These are phyloP conservation scores for Mrakia blollopis DNA, from an alignment of 768 basidiomycete genomes.

Conservation along the genomic window DNA sequence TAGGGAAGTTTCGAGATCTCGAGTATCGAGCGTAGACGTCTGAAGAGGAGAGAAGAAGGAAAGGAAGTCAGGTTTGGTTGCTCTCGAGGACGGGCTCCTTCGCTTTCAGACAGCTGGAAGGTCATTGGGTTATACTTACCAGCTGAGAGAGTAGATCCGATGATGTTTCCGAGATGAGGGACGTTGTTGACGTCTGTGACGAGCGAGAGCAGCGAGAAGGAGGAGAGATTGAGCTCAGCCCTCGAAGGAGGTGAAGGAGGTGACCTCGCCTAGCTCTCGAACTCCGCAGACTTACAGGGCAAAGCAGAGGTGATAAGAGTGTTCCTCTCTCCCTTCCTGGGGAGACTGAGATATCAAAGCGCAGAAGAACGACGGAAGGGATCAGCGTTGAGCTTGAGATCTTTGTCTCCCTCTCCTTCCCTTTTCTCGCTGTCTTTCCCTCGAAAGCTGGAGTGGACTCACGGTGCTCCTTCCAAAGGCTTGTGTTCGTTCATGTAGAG, in stretches of 20 bases:
- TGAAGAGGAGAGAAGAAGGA: neutral
- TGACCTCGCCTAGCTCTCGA: slow-evolving; percentile 46
- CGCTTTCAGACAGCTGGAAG: no score
- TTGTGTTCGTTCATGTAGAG: slow-evolving; percentile 34
- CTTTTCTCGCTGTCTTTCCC: neutral
- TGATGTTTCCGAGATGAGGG: slow-evolving; percentile 89
- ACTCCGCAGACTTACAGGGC: slow-evolving; percentile 49
- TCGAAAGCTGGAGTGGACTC: neutral
- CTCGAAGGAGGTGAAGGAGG: neutral
- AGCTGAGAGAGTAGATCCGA: slow-evolving; percentile 92
- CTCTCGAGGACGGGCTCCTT: neutral
- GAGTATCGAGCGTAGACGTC: slow-evolving; percentile 91
- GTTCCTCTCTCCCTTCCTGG: slow-evolving; percentile 80
- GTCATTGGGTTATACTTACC: slow-evolving; percentile 6
- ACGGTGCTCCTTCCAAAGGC: neutral
- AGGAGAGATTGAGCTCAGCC: neutral
- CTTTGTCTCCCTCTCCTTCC: neutral
- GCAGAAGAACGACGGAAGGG: neutral
- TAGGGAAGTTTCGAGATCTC: slow-evolving; percentile 73
- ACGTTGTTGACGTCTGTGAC: slow-evolving; percentile 67
- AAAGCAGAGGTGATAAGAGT: slow-evolving; percentile 89
- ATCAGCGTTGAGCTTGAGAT: neutral
- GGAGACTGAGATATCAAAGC: slow-evolving; percentile 51
- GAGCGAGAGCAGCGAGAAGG: neutral
- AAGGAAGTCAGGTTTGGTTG: neutral